Evolutionary conservation across 1,284 basidiomycete species (phyloP), one percentile per base, ranked within the genome.

Genomic region (Pseudozyma flocculosa): DNA sequence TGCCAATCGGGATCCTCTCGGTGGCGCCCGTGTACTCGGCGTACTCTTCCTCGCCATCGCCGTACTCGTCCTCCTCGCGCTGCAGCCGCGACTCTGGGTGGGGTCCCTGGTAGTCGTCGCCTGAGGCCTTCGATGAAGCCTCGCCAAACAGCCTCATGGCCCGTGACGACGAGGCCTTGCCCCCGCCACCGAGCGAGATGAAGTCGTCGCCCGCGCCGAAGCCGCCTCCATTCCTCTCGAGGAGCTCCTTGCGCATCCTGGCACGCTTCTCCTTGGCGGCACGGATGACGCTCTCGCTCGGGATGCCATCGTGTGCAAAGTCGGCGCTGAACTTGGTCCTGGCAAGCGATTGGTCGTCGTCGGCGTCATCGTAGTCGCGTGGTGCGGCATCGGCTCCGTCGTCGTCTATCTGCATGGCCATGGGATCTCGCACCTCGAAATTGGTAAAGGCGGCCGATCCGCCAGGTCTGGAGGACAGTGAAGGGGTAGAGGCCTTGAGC

Each of bases 21-120:
- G 60, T 67, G 2, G 74, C 72, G 1, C 66, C 72, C 1, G 74
- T 76, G 40, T 51, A 73, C 19, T 72, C 69, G 18, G 70, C 69
- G 45, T 66, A 68, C 41, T 76, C 73, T 10, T 76, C 73, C 30
- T 72, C 69, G 21, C 69, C 74, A 18, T 61, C 57, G 2, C 72
- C 72, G 14, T 60, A 24, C 23, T 75, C 74, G 45, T 75, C 74
- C 26, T 76, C 72, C 38, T 75, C 74, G 8, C 72, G 40, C 45
- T 59, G 59, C 15, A 76, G 49, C 2, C 68, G 55, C 0, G 72
- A 72, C 14, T 72, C 59, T 17, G 67, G 72, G 30, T 72, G 72
- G 2, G 66, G 72, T 1, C 61, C 69, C 10, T 46, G 30, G 30
- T 67, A 34, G 32, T 17, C 32, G 32, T 34, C 32, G n/a, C n/a